Evolutionary conservation across 805 yeast species (phyloP), one percentile per base, ranked within the genome.

Genomic region (Cyberlindnera mrakii): DNA sequence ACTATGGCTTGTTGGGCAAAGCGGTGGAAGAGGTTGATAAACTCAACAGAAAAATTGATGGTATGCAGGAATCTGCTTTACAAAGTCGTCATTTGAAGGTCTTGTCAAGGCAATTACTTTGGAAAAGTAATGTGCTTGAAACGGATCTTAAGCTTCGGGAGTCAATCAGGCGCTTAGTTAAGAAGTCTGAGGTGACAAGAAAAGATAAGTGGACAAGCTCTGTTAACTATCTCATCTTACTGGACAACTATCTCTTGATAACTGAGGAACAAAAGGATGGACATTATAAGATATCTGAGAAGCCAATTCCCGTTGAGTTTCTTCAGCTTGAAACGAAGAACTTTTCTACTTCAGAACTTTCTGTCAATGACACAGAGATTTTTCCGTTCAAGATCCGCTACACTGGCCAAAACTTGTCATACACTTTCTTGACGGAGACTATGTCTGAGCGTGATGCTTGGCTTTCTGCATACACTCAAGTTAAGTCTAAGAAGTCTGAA

Each of bases 231-330:
- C 53, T 84, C 19, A 75, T 85, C 16, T 62, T 87, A 25, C 62
- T 87, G 41, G 95, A 87, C 56, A 85, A 87, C 54, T 85, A 71
- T 52, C 62, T 87, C 35, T 55, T 87, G 29, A 72, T 87, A 1
- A 80, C 86, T 1, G 82, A 86, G 33, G 70, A 70, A 37, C 60
- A 74, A 3, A 66, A 67, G 8, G 74, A 71, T 36, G 62, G 53
- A 31, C 53, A 51, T 15, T 70, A 57, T 37, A 70, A 70, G 49
- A 70, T 80, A 0, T 56, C 68, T 10, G 86, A 80, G 51, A 68
- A 68, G 35, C 86, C 87, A 1, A 75, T 80, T 9, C 82, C 85
- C 0, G 67, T 78, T 20, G 83, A 77, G 51, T 78, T 76, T 47
- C 55, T 82, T 34, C 67, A 76, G 42, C 62, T 78, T 14, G 83